Percentiles rank a stretch among this genome's conserved stretches.
phyloP scores from a whole-genome alignment of 371 early-diverging fungal genomes.

The Synchytrium microbalum region DNA sequence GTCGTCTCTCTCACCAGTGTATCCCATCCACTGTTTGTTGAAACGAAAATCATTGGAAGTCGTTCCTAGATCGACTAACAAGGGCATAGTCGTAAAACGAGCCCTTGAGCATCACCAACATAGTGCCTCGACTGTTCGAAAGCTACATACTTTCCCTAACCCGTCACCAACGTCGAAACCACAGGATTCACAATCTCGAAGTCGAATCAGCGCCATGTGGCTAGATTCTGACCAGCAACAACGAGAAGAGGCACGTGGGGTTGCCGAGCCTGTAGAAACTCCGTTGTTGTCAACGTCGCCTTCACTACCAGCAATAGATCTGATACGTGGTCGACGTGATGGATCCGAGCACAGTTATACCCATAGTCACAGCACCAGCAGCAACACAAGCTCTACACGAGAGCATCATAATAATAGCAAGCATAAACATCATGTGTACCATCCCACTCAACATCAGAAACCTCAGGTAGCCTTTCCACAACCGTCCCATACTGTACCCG shows the following conservation, averaged over 20 bases:
- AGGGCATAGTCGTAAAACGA: slow-evolving; percentile 51
- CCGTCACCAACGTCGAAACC: neutral
- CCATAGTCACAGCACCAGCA: no score
- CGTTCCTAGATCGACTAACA: slow-evolving; percentile 56
- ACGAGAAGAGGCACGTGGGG: no score
- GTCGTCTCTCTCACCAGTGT: slow-evolving; percentile 47
- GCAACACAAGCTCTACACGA: slow-evolving; percentile 3
- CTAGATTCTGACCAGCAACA: no score
- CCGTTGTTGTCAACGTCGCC: neutral
- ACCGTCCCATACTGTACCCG: neutral
- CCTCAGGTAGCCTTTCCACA: neutral
- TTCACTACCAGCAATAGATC: no score
- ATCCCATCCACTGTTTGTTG: slow-evolving; percentile 31
- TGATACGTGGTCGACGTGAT: no score
- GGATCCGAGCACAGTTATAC: no score
- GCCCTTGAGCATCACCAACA: slow-evolving; percentile 48
- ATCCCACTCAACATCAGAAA: neutral
- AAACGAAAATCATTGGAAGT: slow-evolving; percentile 43
- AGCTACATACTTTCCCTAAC: slow-evolving; percentile 9
- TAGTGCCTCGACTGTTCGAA: neutral
- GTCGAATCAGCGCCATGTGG: no score
- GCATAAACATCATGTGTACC: neutral
- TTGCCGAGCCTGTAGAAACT: no score
- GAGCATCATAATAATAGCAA: neutral
- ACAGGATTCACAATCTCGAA: no score